Percentiles rank a stretch among this genome's conserved stretches.
phyloP scores from a whole-genome alignment of 2,329 filamentous ascomycete species.

The Fusarium redolens region DNA sequence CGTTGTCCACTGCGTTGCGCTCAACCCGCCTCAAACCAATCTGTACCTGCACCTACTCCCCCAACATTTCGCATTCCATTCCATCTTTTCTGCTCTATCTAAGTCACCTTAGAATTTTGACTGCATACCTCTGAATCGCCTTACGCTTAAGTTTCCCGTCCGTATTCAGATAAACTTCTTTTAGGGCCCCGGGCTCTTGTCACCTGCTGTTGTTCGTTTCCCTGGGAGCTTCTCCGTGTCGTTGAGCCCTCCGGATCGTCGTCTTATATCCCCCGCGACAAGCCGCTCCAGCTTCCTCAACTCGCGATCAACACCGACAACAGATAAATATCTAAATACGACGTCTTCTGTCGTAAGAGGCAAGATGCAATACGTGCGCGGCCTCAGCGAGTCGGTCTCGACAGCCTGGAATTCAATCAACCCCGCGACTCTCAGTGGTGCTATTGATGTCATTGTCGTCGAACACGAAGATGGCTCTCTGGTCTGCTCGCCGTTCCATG shows the following conservation, averaged over 20 bases:
- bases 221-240: constrained; percentile 10
- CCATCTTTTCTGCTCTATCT: constrained; percentile 17
- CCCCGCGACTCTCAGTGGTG: constrained; percentile 94
- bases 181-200: constrained; percentile 9
- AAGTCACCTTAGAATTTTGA: constrained; percentile 6
- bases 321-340: not conserved
- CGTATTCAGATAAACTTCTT: constrained; percentile 18
- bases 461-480: constrained; percentile 93
- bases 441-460: constrained; percentile 98
- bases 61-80: constrained; percentile 39
- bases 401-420: constrained; percentile 99
- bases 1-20: not conserved
- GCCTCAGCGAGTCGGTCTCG: constrained; percentile 93
- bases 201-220: constrained; percentile 7
- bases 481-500: constrained; percentile 96
- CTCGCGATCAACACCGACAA: constrained; percentile 2
- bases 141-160: constrained; percentile 2
- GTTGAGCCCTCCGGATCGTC: constrained; percentile 23
- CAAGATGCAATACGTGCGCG: constrained; percentile 96
- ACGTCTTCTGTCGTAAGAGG: constrained; percentile 22
- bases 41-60: constrained; percentile 17
- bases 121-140: constrained; percentile 19
- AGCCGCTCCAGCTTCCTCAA: constrained; percentile 15
- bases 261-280: constrained; percentile 27
- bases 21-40: constrained; percentile 22